These are phyloP conservation scores for Aspergillus clavatus DNA, from an alignment of 2,329 filamentous ascomycete genomes.

Conservation along the genomic window DNA sequence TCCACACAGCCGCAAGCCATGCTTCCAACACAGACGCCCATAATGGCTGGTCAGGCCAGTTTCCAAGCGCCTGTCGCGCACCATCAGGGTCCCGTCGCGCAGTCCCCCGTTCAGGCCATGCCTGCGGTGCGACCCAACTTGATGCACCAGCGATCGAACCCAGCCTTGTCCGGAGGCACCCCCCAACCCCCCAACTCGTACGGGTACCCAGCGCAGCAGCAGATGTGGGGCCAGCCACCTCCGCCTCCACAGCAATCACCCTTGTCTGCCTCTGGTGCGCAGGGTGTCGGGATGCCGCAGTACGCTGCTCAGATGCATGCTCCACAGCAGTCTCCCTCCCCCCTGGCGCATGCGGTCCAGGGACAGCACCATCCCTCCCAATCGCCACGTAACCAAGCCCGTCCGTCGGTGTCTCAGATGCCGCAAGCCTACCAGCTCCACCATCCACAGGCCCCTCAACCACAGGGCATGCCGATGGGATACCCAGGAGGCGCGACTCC, in stretches of 20 bases:
- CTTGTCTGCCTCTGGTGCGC: slow-evolving; percentile 36
- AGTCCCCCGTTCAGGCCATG: slow-evolving; percentile 68
- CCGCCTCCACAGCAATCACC: slow-evolving; percentile 61
- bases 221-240: slow-evolving; percentile 62
- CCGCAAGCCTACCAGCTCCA: slow-evolving; percentile 35
- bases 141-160: slow-evolving; percentile 61
- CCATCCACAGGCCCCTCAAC: slow-evolving; percentile 31
- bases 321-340: slow-evolving; percentile 36
- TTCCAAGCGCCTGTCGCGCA: slow-evolving; percentile 61
- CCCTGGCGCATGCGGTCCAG: slow-evolving; percentile 30
- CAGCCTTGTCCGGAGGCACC: slow-evolving; percentile 49
- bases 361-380: slow-evolving; percentile 35
- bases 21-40: slow-evolving; percentile 40
- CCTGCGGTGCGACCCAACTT: slow-evolving; percentile 57
- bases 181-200: slow-evolving; percentile 41
- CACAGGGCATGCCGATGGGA: slow-evolving; percentile 34
- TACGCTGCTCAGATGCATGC: slow-evolving; percentile 38
- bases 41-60: slow-evolving; percentile 50
- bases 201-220: slow-evolving; percentile 59
- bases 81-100: slow-evolving; percentile 45
- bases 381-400: slow-evolving; percentile 40
- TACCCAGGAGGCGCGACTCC: slow-evolving; percentile 31
- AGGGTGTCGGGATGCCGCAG: slow-evolving; percentile 39
- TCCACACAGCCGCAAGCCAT: slow-evolving; percentile 32
- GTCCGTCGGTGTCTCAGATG: slow-evolving; percentile 34